Percentiles rank a stretch among this genome's conserved stretches.
Evolutionary conservation across 352 stramenopile genomes (phyloP).

Genomic region (Aphanomyces stellatus): DNA sequence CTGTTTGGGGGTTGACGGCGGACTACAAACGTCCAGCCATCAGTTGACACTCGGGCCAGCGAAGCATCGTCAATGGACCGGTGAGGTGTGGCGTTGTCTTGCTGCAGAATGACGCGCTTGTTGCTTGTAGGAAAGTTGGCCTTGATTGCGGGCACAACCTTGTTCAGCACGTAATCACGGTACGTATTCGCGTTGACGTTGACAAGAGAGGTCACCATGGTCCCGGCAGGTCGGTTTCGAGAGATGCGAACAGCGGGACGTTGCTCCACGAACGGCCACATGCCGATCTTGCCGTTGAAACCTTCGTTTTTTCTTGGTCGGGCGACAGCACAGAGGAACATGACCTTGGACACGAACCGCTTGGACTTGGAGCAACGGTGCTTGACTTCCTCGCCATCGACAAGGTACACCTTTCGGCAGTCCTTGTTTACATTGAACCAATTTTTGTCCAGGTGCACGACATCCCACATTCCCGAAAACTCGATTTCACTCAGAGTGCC

Average conservation of each 20-base stretch:
- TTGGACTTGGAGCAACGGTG: constrained; percentile 21
- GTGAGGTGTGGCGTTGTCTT: background rate
- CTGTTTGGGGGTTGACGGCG: background rate
- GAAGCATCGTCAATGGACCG: background rate
- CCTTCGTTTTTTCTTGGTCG: too few species aligned
- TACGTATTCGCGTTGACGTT: too few species aligned
- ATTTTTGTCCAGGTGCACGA: constrained; percentile 6
- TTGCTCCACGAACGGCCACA: too few species aligned
- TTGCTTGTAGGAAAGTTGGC: too few species aligned
- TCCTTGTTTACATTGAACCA: constrained; percentile 10
- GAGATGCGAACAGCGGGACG: too few species aligned
- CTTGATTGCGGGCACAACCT: too few species aligned
- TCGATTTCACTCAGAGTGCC: background rate
- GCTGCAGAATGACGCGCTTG: background rate
- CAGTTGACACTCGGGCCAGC: background rate
- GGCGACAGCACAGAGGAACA: too few species aligned
- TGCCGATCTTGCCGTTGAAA: too few species aligned
- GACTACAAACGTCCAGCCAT: background rate
- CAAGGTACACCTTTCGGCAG: constrained; percentile 17
- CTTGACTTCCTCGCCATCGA: constrained; percentile 13
- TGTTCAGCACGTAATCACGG: too few species aligned
- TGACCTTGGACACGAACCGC: constrained; percentile 26
- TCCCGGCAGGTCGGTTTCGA: too few species aligned
- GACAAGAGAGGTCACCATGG: too few species aligned
- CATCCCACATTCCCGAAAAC: background rate